Base-by-base conservation (phyloP, 805 yeast genomes). In the Hanseniaspora osmophila region DNA sequence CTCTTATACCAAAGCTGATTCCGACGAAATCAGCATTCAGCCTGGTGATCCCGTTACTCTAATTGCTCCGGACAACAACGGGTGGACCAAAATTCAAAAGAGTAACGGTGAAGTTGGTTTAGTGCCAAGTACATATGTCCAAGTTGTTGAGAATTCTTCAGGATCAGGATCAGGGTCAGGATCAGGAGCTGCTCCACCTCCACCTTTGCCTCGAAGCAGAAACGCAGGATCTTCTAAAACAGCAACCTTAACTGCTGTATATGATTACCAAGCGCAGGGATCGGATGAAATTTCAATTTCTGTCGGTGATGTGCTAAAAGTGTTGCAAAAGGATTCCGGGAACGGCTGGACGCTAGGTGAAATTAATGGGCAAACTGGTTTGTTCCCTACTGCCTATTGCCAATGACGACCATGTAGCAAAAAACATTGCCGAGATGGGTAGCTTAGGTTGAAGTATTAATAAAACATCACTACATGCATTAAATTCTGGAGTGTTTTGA, bases 311-410 rank as follows among this genome's bases (percentile, higher is more conserved):
- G 69, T 68, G 45, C 74, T 92, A 16, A 70, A 73, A 10, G 71
- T 92, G 11, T 55, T 83, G 1, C 78, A 73, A 29, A 84, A 78
- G 43, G 83, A 80, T 44, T 84, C 81, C 52, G 88, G 86, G 10
- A 73, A 73, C 37, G 98, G 98, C 0, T 92, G 99, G 99, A 88
- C 96, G 1, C 83, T 79, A 52, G 97, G 96, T 11, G 90, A 84
- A 57, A 48, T 81, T 6, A 67, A 76, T 50, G 92, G 90, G 0
- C 51, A 49, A 7, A 15, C 33, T 10, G 94, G 94, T 1, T 58
- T 82, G 46, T 79, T 84, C 61, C 97, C 97, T 6, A 78, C 92
- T 0, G 69, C 82, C 49, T 88, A 88, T 59, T 61, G 65, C 79
- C 77, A 44, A 9, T 32, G 10, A 12, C 5, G 10, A 6, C 5